Percentiles rank a stretch among this genome's conserved stretches.
Conservation (phyloP, 768 basidiomycete species). For the Scleroderma bovista region DNA sequence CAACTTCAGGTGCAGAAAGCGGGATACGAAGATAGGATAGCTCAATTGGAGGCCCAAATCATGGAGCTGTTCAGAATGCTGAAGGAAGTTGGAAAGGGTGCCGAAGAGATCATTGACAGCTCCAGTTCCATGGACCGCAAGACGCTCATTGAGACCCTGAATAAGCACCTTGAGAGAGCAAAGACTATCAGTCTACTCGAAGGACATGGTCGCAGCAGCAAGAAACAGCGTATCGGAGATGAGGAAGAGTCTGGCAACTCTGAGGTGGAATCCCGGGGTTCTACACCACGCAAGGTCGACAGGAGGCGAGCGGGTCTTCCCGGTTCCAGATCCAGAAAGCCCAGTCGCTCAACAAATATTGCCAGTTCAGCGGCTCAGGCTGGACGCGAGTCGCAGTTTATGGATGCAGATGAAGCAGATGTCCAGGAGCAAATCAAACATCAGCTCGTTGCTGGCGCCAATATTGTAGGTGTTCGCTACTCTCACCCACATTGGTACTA, state of each 20-base stretch:
- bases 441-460: conserved; percentile 70
- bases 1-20: conserved; percentile 73
- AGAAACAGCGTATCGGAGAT: conserved; percentile 26
- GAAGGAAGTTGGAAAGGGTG: conserved; percentile 72
- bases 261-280: conserved; percentile 47
- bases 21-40: conserved; percentile 80
- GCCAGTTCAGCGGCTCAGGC: conserved; percentile 36
- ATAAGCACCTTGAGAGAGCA: conserved; percentile 75
- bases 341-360: conserved; percentile 20
- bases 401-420: conserved; percentile 82
- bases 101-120: conserved; percentile 69
- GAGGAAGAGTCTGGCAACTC: conserved; percentile 32
- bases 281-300: conserved; percentile 53
- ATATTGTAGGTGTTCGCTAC: conserved; percentile 44
- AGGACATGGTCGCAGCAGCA: conserved; percentile 45
- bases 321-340: conserved; percentile 27
- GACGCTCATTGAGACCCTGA: conserved; percentile 71
- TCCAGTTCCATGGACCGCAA: conserved; percentile 68
- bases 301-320: conserved; percentile 33
- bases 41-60: conserved; percentile 87
- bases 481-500: conserved; percentile 6
- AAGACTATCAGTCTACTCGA: conserved; percentile 86
- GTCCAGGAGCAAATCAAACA: conserved; percentile 86
- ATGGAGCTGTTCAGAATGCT: conserved; percentile 93
- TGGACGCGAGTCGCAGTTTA: conserved; percentile 73